These are phyloP conservation scores for Cutaneotrichosporon dermatis DNA, from an alignment of 1,284 basidiomycete genomes.

Conservation along the genomic window DNA sequence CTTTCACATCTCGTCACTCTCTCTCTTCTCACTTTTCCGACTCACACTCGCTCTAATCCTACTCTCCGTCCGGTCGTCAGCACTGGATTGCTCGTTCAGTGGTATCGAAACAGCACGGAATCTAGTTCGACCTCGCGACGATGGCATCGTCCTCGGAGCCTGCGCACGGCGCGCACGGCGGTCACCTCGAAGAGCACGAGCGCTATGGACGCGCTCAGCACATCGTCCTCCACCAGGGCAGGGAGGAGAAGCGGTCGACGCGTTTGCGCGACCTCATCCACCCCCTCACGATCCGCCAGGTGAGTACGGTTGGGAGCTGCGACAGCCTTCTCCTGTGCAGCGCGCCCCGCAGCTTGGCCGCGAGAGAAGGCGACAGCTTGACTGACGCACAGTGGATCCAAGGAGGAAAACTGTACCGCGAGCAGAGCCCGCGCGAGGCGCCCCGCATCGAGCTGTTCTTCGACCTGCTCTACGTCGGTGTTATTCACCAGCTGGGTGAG, in stretches of 20 bases:
- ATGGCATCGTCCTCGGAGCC: no score
- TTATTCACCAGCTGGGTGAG: conserved; percentile 47
- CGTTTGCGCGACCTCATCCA: conserved; percentile 24
- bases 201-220: not conserved
- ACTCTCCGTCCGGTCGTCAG: no score
- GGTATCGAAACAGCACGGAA: no score
- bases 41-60: no score
- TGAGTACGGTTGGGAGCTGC: conserved; percentile 9
- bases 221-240: conserved; percentile 6
- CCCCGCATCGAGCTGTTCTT: conserved; percentile 49
- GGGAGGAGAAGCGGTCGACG: conserved; percentile 11
- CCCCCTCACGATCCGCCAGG: conserved; percentile 29
- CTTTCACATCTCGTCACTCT: no score
- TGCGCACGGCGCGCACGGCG: not conserved
- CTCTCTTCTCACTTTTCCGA: no score
- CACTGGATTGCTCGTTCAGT: no score
- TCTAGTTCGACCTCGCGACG: no score
- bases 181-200: not conserved
- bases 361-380: no score
- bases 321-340: not conserved
- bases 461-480: conserved; percentile 49
- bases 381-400: conserved; percentile 10
- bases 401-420: conserved; percentile 31
- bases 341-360: no score
- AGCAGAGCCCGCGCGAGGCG: conserved; percentile 25